These are phyloP conservation scores for Physocladia obscura DNA, from an alignment of 192 early-diverging fungal genomes.

Conservation along the genomic window DNA sequence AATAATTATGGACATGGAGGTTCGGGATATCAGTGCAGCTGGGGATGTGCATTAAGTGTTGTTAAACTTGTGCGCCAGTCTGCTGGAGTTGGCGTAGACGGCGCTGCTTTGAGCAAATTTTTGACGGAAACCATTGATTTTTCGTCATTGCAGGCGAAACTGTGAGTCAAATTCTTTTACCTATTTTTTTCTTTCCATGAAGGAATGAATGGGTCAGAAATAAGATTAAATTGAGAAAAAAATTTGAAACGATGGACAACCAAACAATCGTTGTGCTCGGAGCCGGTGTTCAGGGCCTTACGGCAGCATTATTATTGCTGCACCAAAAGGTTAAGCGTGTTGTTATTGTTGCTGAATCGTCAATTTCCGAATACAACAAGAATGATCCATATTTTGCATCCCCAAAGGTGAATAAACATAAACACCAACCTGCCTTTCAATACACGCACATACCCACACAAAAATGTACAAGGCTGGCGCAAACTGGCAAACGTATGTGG, in stretches of 20 bases:
- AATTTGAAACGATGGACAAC: too few species aligned
- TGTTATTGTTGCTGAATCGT: conserved; percentile 59
- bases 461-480: conserved; percentile 51
- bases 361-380: conserved; percentile 37
- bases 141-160: too few species aligned
- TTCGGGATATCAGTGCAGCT: conserved; percentile 37
- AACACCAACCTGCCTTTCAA: background rate
- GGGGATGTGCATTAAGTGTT: conserved; percentile 22
- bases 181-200: too few species aligned
- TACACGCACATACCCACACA: background rate
- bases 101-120: too few species aligned
- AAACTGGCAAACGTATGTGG: conserved; percentile 62
- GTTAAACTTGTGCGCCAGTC: background rate
- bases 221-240: too few species aligned
- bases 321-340: conserved; percentile 59
- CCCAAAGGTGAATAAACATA: background rate
- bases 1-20: conserved; percentile 55
- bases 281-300: conserved; percentile 75
- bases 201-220: too few species aligned
- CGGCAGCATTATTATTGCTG: conserved; percentile 61
- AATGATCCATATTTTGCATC: conserved; percentile 13
- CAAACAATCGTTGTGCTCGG: conserved; percentile 62
- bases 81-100: too few species aligned
- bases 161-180: too few species aligned
- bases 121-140: too few species aligned